Percentiles rank a stretch among this genome's conserved stretches.
These are phyloP conservation scores for Pogostemon cablin DNA, from an alignment of 257 asterid species.

Conservation along the genomic window DNA sequence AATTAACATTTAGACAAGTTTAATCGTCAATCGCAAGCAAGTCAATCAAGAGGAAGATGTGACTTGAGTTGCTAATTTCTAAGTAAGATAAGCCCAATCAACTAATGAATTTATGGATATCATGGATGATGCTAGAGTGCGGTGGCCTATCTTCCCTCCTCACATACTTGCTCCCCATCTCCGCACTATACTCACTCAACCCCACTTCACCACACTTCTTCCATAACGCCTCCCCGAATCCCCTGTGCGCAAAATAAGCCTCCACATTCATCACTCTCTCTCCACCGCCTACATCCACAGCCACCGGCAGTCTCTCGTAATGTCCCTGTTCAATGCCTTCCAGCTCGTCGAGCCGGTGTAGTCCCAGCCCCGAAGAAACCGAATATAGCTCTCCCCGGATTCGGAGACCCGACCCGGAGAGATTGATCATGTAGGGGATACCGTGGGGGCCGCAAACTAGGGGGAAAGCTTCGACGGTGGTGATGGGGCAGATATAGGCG, in stretches of 20 bases:
- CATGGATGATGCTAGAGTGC: constrained; percentile 36
- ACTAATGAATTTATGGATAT: constrained; percentile 52
- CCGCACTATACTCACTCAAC: constrained; percentile 48
- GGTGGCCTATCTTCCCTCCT: constrained; percentile 51
- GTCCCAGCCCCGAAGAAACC: constrained; percentile 47
- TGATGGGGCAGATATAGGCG: constrained; percentile 47
- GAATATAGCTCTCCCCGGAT: constrained; percentile 68
- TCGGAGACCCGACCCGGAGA: constrained; percentile 52
- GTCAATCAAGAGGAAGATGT: too few species aligned
- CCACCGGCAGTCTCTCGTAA: constrained; percentile 64
- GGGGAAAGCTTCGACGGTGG: constrained; percentile 56
- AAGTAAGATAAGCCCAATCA: too few species aligned
- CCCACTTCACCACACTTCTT: constrained; percentile 61
- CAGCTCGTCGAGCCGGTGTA: constrained; percentile 56
- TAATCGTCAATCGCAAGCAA: too few species aligned
- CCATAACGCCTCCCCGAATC: constrained; percentile 70
- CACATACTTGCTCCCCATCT: constrained; percentile 56
- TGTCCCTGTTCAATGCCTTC: constrained; percentile 64
- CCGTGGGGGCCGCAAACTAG: constrained; percentile 78
- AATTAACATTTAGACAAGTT: too few species aligned
- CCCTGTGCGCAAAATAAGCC: constrained; percentile 66
- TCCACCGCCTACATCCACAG: constrained; percentile 34
- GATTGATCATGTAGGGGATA: constrained; percentile 67
- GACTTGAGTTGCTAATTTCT: too few species aligned
- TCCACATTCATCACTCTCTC: constrained; percentile 29